Evolutionary conservation across 768 basidiomycete species (phyloP).

Genomic region (Boletus eberwhitei): DNA sequence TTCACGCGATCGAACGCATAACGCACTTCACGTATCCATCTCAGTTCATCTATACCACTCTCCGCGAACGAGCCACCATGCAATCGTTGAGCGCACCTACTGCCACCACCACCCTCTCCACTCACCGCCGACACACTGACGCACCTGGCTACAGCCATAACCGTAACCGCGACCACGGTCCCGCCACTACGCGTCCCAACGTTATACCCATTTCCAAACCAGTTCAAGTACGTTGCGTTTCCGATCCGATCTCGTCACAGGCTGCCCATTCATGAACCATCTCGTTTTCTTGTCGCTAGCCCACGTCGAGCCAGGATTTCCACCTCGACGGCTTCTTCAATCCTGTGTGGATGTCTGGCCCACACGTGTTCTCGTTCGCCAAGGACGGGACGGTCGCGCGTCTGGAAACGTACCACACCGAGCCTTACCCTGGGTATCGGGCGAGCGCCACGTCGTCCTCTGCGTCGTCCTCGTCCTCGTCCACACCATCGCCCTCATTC

Average conservation of each 20-base stretch:
- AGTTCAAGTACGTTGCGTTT: background rate
- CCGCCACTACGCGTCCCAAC: background rate
- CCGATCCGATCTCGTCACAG: background rate
- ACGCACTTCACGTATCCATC: background rate
- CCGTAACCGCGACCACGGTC: background rate
- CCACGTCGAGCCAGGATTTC: constrained; percentile 38
- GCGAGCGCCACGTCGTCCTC: background rate
- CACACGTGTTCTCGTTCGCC: constrained; percentile 21
- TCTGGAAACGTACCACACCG: background rate
- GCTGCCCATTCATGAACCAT: background rate
- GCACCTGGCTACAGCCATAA: background rate
- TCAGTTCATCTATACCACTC: background rate
- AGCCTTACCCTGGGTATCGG: background rate
- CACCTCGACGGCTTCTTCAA: constrained; percentile 47
- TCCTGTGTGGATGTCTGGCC: constrained; percentile 34
- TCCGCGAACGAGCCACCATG: background rate
- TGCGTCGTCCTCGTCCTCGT: no score
- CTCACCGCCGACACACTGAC: background rate
- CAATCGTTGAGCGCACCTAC: background rate
- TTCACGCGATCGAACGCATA: background rate
- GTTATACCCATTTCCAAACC: background rate
- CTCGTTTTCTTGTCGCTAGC: background rate
- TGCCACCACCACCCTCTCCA: background rate
- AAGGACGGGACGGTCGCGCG: constrained; percentile 17
- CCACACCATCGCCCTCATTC: no score